Evolutionary conservation across 176 grass and related monocot species (phyloP), one percentile per base, ranked within the genome.

Genomic region (Poa annua): DNA sequence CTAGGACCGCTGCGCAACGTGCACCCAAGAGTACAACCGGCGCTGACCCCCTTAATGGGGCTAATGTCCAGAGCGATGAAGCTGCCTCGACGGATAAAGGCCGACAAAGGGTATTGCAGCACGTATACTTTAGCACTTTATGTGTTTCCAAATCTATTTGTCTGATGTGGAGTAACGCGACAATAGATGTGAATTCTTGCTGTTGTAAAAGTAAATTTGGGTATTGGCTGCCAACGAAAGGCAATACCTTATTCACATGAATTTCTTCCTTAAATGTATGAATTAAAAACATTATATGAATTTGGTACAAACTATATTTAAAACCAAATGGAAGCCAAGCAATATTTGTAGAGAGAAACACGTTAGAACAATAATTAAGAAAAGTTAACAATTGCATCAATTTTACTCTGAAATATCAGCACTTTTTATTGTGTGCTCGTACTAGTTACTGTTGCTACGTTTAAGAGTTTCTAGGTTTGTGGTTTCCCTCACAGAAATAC

Each of bases 1-100:
- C 38, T 15, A 80, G 85, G 83, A 24, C 9, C 60, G 56, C 82
- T 7, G 70, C 76, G 4, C 61, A 85, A 61, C 35, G 53, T 63
- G 67, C 53, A 52, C 67, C 76, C 36, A 83, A 63, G 76, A 83
- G 78, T 5, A 33, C 80, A 76, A 71, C 81, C 11, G 79, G 61
- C 64, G 44, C 54, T 49, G 79, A 84, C 83, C 21, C 11, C 56
- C 61, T 57, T 53, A 71, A 81, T 19, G 41, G 63, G 5, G 51
- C 59, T 26, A 85, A 70, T 76, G 12, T 53, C 20, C 59, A 91
- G 78, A 78, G 52, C 81, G 85, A 90, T 20, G 33, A 44, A 25
- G n/a, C 70, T 16, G 24, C 42, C 53, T 83, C 82, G 20, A 21
- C 45, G 13, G 83, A 86, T 13, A 77, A 84, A 60, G 84, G 63